These are phyloP conservation scores for Puccinia coronata DNA, from an alignment of 1,284 basidiomycete species.

Conservation along the genomic window DNA sequence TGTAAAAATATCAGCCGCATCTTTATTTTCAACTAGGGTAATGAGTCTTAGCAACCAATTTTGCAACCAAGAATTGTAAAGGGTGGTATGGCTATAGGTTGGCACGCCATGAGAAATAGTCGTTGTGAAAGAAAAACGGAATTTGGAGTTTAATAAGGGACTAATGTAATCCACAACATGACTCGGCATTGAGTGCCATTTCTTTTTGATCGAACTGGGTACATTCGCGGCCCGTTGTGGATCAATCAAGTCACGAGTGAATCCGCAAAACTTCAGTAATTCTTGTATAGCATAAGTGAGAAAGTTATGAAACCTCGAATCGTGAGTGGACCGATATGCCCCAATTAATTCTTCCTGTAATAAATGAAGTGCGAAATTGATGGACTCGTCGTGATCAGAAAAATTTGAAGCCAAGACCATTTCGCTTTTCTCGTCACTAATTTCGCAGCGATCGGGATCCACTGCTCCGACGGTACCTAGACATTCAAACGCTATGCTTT, in stretches of 20 bases:
- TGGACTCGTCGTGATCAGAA: conserved; percentile 74
- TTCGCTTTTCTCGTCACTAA: conserved; percentile 66
- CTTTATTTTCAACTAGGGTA: conserved; percentile 62
- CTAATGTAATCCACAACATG: conserved; percentile 83
- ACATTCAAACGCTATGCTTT: conserved; percentile 78
- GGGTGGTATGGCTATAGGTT: conserved; percentile 73
- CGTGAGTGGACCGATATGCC: conserved; percentile 90
- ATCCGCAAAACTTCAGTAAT: conserved; percentile 81
- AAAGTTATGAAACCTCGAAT: conserved; percentile 85
- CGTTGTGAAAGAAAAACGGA: conserved; percentile 60
- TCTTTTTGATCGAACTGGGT: conserved; percentile 67
- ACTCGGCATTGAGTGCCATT: conserved; percentile 78
- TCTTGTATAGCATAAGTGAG: conserved; percentile 93
- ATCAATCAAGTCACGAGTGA: conserved; percentile 71
- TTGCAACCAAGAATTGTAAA: conserved; percentile 96
- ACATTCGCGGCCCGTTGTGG: conserved; percentile 60
- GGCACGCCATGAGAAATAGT: conserved; percentile 61
- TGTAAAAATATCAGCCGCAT: conserved; percentile 72
- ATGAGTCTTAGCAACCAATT: conserved; percentile 86
- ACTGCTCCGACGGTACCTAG: conserved; percentile 91
- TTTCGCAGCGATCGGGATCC: conserved; percentile 89
- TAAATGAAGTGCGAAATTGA: conserved; percentile 79
- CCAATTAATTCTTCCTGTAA: conserved; percentile 83
- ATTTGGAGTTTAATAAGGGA: conserved; percentile 79
- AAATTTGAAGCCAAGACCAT: conserved; percentile 83